Base-by-base conservation (phyloP, 169 alveolate genomes). In the Plasmodium gonderi region DNA sequence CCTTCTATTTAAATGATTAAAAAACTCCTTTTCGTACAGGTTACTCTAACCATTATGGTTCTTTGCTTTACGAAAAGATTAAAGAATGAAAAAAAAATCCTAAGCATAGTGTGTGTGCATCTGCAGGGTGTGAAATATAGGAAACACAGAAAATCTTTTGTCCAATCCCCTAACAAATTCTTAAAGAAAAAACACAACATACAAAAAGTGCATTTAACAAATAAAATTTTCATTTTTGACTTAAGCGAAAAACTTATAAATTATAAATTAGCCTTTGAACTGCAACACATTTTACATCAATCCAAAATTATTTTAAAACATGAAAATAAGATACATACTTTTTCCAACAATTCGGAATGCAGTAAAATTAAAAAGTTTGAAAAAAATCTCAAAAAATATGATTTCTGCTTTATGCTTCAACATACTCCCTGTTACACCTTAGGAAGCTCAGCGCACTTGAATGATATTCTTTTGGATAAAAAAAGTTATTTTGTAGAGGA, bases 371-470 rank as follows among this genome's bases (percentile, higher is more conserved):
- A 87, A 67, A 87, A 44, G n/a, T 74, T 87, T 12, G 79, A 76
- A 87, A 45, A 87, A 38, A 75, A 75, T 26, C 65, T 87, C 7
- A 77, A 87, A 51, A 87, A 79, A 76, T 80, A 83, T 74, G 96
- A 95, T 94, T 89, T 77, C 72, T 93, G 94, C 36, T 36, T 95
- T 44, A 72, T 95, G 14, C 90, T 92, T 68, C 96, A 95, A 65
- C 96, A 95, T 14, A 64, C 96, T 6, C 91, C 94, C 6, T 95
- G 93, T 6, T 95, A 92, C 49, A 95, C 96, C n/a, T 44, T 95
- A 12, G 96, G 96, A 12, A 94, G 93, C 51, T 93, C 92, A 31
- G 92, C 89, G n/a, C 51, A 78, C 38, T 17, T 68, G 11, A 54
- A 83, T 20, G 95, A 91, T 31, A 78, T 82, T 17, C 91, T 69